Percentiles rank a stretch among this genome's conserved stretches.
Conservation (phyloP, 768 basidiomycete species). For the Fomitopsis pulvina region DNA sequence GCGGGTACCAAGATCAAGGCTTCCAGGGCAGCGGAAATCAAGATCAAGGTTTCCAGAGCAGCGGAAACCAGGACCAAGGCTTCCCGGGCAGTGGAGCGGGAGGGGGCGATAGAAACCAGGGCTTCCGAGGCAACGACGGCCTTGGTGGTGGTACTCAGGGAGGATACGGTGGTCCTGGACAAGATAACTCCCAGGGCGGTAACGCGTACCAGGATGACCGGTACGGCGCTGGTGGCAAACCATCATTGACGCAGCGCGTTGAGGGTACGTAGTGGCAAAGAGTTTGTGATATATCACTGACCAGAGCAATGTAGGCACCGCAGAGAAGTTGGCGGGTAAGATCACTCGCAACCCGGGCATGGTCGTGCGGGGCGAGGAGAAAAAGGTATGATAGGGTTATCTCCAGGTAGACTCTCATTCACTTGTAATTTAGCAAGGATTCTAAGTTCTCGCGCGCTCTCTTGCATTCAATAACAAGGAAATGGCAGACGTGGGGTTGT, state of each 20-base stretch:
- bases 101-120: neutral
- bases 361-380: constrained; percentile 12
- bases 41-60: neutral
- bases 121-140: neutral
- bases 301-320: neutral
- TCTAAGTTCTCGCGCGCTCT: too few relatives aligned
- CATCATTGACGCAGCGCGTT: neutral
- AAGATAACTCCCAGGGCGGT: neutral
- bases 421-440: neutral
- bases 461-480: too few relatives aligned
- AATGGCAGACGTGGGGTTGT: too few relatives aligned
- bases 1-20: neutral
- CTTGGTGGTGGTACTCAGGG: neutral
- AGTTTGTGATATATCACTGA: neutral
- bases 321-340: constrained; percentile 8
- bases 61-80: neutral
- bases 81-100: neutral
- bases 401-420: too few relatives aligned
- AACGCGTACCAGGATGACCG: neutral
- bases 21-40: neutral
- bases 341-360: constrained; percentile 7
- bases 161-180: neutral
- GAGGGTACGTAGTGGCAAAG: neutral
- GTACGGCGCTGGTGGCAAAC: neutral
- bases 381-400: constrained; percentile 9